Conservation (phyloP, 2,329 filamentous ascomycete species). For the Epichloe sp. region DNA sequence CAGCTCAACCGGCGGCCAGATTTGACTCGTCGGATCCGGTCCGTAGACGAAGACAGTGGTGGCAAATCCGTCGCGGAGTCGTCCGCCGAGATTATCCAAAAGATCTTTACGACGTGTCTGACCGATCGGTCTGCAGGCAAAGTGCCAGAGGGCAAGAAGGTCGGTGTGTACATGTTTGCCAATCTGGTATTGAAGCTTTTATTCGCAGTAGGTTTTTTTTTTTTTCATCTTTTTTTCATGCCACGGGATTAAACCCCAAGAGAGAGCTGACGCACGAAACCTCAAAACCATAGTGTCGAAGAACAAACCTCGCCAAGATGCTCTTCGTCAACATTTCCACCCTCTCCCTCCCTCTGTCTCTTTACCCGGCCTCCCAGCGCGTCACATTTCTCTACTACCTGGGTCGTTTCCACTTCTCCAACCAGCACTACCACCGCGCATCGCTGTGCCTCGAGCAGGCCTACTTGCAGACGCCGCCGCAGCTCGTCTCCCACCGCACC, state of each 20-base stretch:
- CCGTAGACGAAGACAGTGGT: constrained; percentile 47
- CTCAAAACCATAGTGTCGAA: constrained; percentile 47
- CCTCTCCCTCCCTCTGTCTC: constrained; percentile 64
- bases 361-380: constrained; percentile 75
- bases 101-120: constrained; percentile 81
- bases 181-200: constrained; percentile 82
- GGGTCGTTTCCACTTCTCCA: constrained; percentile 77
- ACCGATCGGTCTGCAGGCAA: constrained; percentile 62
- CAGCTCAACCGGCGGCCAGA: constrained; percentile 70
- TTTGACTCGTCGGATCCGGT: constrained; percentile 52
- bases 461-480: constrained; percentile 53
- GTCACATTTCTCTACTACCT: constrained; percentile 94
- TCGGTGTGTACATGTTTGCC: constrained; percentile 82
- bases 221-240: not conserved
- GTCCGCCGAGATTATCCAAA: constrained; percentile 78
- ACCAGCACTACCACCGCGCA: constrained; percentile 69
- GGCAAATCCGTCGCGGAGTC: constrained; percentile 73
- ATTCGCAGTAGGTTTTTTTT: constrained; percentile 48
- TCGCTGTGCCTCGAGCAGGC: constrained; percentile 63
- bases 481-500: constrained; percentile 59
- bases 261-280: not conserved
- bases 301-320: constrained; percentile 71
- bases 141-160: constrained; percentile 69
- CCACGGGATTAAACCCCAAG: too few species aligned
- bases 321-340: constrained; percentile 81